Conservation (phyloP, 345 rosid species). For the Salix viminalis region DNA sequence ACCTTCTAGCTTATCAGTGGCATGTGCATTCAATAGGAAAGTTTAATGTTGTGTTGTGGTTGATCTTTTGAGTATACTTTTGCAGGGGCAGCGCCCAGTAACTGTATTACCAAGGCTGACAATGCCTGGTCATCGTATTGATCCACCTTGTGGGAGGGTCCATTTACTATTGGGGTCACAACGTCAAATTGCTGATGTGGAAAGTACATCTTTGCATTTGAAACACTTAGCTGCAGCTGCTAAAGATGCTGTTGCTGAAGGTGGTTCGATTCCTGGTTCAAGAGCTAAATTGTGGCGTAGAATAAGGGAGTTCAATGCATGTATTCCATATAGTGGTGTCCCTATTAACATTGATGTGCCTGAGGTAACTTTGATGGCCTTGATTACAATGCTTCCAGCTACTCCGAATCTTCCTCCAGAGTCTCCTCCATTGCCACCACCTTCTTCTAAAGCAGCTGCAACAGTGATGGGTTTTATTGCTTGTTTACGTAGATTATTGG, state of each 20-base stretch:
- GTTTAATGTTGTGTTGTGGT: constrained; percentile 1
- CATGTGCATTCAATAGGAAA: background rate
- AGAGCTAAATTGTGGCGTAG: constrained; percentile 98
- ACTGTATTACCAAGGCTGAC: constrained; percentile 94
- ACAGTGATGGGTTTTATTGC: constrained; percentile 95
- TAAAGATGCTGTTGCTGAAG: constrained; percentile 97
- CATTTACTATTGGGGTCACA: constrained; percentile 49
- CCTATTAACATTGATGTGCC: constrained; percentile 82
- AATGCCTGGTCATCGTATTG: constrained; percentile 98
- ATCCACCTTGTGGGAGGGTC: constrained; percentile 97
- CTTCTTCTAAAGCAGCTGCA: constrained; percentile 99
- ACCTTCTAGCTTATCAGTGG: background rate
- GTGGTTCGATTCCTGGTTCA: constrained; percentile 92
- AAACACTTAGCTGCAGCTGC: constrained; percentile 96
- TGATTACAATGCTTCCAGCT: constrained; percentile 97
- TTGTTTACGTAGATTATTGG: constrained; percentile 85
- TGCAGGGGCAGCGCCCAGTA: constrained; percentile 79
- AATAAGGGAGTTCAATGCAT: constrained; percentile 98
- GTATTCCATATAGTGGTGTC: constrained; percentile 80
- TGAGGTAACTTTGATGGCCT: constrained; percentile 95
- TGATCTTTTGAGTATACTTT: constrained; percentile 10
- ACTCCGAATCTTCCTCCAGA: constrained; percentile 92
- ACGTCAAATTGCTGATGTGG: constrained; percentile 56
- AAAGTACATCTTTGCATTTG: constrained; percentile 75
- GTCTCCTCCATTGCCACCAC: constrained; percentile 93